Conservation (phyloP, 768 basidiomycete genomes). For the Podaxis pistillaris region DNA sequence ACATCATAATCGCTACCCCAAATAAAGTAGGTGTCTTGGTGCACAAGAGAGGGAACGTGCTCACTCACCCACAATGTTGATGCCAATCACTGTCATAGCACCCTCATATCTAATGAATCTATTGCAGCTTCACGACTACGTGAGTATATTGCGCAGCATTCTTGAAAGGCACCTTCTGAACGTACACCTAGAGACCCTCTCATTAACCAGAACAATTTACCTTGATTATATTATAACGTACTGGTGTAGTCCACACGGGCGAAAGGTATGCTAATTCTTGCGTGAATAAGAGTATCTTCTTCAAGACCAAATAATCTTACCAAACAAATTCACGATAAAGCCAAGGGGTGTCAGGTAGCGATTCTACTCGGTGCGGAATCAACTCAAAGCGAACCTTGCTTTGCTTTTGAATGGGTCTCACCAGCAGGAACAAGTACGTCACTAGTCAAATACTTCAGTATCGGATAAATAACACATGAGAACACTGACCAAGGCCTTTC, state of each 20-base stretch:
- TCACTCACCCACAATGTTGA: conserved; percentile 41
- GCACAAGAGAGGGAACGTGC: not conserved
- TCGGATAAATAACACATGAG: not conserved
- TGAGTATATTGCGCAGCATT: not conserved
- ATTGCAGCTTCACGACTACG: conserved; percentile 29
- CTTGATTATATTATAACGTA: conserved; percentile 16
- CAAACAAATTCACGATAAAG: conserved; percentile 57
- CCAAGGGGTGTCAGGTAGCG: conserved; percentile 63
- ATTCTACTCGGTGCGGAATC: conserved; percentile 36
- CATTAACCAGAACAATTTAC: not conserved
- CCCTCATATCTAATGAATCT: conserved; percentile 52
- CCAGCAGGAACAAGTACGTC: conserved; percentile 40
- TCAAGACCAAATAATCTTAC: conserved; percentile 18
- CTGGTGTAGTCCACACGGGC: conserved; percentile 36
- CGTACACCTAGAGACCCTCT: not conserved
- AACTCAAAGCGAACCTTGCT: not conserved
- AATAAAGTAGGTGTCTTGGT: not conserved
- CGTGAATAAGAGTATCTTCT: not conserved
- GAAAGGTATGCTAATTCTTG: conserved; percentile 36
- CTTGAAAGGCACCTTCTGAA: not conserved
- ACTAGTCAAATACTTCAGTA: conserved; percentile 23
- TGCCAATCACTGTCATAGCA: conserved; percentile 49
- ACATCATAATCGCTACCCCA: conserved; percentile 47
- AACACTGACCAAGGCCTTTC: conserved; percentile 41
- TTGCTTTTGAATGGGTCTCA: conserved; percentile 19